These are phyloP conservation scores for Scheffersomyces insectosa DNA, from an alignment of 1,139 yeast species.

Conservation along the genomic window DNA sequence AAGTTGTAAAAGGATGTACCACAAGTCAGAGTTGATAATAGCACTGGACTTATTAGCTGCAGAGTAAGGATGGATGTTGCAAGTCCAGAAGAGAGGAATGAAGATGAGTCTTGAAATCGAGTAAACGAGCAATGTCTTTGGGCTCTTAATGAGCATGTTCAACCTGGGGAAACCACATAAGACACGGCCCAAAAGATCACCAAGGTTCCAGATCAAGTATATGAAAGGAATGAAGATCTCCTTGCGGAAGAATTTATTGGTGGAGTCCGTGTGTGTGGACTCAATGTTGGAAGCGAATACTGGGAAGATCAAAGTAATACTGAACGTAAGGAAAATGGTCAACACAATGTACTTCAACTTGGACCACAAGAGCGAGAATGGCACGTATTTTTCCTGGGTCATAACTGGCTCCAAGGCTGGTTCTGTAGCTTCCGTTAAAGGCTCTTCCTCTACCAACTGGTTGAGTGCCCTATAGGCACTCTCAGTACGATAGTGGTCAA, in stretches of 20 bases:
- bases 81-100: conserved; percentile 66
- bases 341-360: conserved; percentile 64
- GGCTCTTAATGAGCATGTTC: conserved; percentile 36
- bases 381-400: conserved; percentile 33
- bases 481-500: conserved; percentile 24
- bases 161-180: conserved; percentile 57
- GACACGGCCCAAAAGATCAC: conserved; percentile 80
- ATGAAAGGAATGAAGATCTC: conserved; percentile 72
- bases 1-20: conserved; percentile 71
- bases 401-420: not conserved
- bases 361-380: conserved; percentile 52
- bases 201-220: conserved; percentile 83
- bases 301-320: conserved; percentile 81
- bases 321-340: conserved; percentile 73
- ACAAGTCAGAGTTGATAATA: conserved; percentile 57
- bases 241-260: conserved; percentile 37
- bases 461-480: conserved; percentile 14
- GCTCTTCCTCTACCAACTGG: conserved; percentile 4
- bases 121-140: conserved; percentile 46
- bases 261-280: conserved; percentile 43
- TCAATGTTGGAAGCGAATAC: conserved; percentile 79
- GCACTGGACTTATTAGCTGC: conserved; percentile 27
- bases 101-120: conserved; percentile 55
- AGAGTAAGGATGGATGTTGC: conserved; percentile 53
- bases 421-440: not conserved